Percentiles rank a stretch among this genome's conserved stretches.
phyloP scores from a whole-genome alignment of 768 basidiomycete species.

The Agaricus subrufescens region DNA sequence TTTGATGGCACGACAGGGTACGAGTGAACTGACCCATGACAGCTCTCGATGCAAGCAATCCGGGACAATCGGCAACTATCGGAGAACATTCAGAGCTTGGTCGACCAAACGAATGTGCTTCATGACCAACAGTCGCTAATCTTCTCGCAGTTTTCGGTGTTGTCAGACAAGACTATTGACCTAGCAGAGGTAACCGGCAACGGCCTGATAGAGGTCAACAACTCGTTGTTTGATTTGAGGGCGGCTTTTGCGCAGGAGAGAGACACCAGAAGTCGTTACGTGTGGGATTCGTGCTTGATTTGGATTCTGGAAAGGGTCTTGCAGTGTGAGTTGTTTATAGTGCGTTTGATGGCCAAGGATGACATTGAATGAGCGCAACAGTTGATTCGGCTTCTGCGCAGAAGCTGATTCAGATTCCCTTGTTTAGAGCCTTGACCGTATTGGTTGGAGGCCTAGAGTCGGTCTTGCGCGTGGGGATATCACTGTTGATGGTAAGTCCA shows the following conservation, averaged over 20 bases:
- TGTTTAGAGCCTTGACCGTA: background rate
- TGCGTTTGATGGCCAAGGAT: background rate
- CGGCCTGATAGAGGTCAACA: constrained; percentile 3
- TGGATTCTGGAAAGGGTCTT: constrained; percentile 4
- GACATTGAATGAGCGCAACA: background rate
- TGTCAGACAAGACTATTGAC: background rate
- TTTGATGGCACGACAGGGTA: background rate
- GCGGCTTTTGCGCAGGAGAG: background rate
- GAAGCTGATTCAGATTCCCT: constrained; percentile 1
- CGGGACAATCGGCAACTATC: background rate
- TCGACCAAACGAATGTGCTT: constrained; percentile 1
- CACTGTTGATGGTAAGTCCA: constrained; percentile 5
- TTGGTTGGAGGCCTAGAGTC: background rate
- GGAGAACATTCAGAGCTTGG: background rate
- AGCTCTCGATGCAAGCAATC: background rate
- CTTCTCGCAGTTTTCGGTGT: constrained; percentile 2
- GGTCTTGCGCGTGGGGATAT: background rate
- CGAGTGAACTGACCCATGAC: background rate
- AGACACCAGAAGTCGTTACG: background rate
- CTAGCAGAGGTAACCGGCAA: background rate
- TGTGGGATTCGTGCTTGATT: constrained; percentile 2
- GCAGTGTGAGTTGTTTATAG: constrained; percentile 1
- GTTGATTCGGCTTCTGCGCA: constrained; percentile 5
- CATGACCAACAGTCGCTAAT: constrained; percentile 5
- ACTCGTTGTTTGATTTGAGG: background rate